These are phyloP conservation scores for Ramaria rubella DNA, from an alignment of 768 basidiomycete genomes.

Conservation along the genomic window DNA sequence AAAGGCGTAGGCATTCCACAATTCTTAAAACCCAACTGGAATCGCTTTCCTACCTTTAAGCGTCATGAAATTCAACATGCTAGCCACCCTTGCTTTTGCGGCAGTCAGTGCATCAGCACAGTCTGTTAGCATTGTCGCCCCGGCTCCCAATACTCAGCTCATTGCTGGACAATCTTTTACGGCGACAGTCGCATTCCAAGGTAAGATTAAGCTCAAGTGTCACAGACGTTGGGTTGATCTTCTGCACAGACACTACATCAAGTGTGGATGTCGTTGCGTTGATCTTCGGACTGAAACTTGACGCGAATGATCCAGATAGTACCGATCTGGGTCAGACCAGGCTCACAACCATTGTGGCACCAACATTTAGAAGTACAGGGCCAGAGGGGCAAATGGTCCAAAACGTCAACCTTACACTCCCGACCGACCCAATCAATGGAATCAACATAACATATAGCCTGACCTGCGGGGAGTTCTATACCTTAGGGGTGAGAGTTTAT, in stretches of 20 bases:
- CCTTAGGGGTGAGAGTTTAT: conserved; percentile 1
- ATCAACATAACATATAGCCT: neutral
- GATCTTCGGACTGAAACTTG: neutral
- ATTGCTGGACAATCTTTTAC: conserved; percentile 5
- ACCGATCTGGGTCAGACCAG: conserved; percentile 3
- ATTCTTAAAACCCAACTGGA: too few relatives aligned
- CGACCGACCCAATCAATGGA: neutral
- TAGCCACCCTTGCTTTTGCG: too few relatives aligned
- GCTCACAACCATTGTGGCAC: neutral
- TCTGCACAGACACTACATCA: conserved; percentile 1
- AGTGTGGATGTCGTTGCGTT: conserved; percentile 6
- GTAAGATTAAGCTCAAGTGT: neutral
- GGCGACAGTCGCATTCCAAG: neutral
- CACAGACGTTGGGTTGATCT: neutral
- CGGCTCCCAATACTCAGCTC: neutral
- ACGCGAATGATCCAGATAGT: neutral
- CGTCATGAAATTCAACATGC: too few relatives aligned
- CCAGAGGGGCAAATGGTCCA: neutral
- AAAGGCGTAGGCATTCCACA: too few relatives aligned
- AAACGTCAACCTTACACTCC: neutral
- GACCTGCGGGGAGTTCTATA: conserved; percentile 4
- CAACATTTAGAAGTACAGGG: neutral
- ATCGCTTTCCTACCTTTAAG: too few relatives aligned
- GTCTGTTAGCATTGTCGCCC: neutral
- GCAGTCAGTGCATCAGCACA: neutral